These are phyloP conservation scores for Jimgerdemannia lactiflua DNA, from an alignment of 192 early-diverging fungal species.

Conservation along the genomic window DNA sequence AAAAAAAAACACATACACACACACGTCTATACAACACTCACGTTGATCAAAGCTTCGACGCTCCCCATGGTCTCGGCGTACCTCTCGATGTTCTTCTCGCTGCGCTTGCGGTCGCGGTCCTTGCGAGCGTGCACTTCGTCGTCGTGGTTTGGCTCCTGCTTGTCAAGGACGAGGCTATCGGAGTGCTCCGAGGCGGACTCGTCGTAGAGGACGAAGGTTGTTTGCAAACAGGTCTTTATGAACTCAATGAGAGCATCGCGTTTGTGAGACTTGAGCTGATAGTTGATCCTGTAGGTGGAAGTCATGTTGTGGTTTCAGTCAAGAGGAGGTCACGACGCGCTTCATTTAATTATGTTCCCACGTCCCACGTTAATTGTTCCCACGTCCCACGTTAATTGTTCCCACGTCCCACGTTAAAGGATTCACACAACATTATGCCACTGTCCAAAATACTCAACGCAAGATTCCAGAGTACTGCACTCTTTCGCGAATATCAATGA, in stretches of 20 bases:
- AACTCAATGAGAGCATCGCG: conserved; percentile 90
- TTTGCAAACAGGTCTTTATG: conserved; percentile 84
- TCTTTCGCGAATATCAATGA: conserved; percentile 1
- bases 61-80: conserved; percentile 78
- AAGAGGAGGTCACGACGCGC: not conserved
- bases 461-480: too few relatives aligned
- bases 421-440: too few relatives aligned
- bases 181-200: conserved; percentile 5
- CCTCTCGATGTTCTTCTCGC: conserved; percentile 60
- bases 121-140: conserved; percentile 30
- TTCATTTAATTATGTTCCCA: too few relatives aligned
- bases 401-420: too few relatives aligned
- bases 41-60: conserved; percentile 79
- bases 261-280: conserved; percentile 74
- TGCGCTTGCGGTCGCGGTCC: conserved; percentile 28
- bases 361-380: not conserved
- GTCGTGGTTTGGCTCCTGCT: conserved; percentile 17
- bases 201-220: conserved; percentile 80
- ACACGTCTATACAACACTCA: conserved; percentile 5
- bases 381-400: not conserved
- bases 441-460: too few relatives aligned
- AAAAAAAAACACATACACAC: conserved; percentile 3
- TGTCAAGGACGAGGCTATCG: not conserved
- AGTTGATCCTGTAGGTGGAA: conserved; percentile 45
- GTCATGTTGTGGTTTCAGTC: too few relatives aligned